phyloP scores from a whole-genome alignment of 2,329 filamentous ascomycete species.

The Neofusicoccum laricinum region DNA sequence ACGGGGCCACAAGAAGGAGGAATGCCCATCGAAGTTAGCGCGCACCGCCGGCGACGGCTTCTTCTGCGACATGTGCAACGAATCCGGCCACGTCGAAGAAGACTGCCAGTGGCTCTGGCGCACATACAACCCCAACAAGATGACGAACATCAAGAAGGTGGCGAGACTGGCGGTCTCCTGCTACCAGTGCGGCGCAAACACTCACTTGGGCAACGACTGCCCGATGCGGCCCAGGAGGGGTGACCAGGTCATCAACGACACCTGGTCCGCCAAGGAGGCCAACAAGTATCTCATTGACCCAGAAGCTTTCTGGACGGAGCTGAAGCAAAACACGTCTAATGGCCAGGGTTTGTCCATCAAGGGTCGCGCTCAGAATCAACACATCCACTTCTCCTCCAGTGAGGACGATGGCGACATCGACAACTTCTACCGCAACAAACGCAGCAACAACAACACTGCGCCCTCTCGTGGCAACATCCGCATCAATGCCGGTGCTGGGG shows the following conservation, averaged over 20 bases:
- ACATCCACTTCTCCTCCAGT: slow-evolving; percentile 2
- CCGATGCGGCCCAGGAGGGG: neutral
- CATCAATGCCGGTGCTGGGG: neutral
- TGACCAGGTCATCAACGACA: neutral
- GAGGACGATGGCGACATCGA: slow-evolving; percentile 7
- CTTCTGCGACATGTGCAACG: slow-evolving; percentile 61
- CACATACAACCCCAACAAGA: slow-evolving; percentile 45
- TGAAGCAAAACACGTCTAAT: neutral
- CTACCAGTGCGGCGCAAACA: slow-evolving; percentile 53
- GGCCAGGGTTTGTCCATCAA: slow-evolving; percentile 19
- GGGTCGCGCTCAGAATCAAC: slow-evolving; percentile 15
- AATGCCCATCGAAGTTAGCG: slow-evolving; percentile 57
- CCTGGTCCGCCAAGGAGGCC: slow-evolving; percentile 19
- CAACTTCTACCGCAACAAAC: slow-evolving; percentile 16
- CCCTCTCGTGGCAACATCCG: slow-evolving; percentile 8
- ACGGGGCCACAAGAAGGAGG: slow-evolving; percentile 54
- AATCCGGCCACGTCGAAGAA: slow-evolving; percentile 56
- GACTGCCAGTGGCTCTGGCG: slow-evolving; percentile 62
- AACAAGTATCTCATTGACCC: slow-evolving; percentile 17
- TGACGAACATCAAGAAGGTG: slow-evolving; percentile 45
- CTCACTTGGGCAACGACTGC: slow-evolving; percentile 60
- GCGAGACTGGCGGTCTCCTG: slow-evolving; percentile 52
- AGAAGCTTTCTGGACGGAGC: neutral
- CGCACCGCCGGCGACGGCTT: slow-evolving; percentile 53
- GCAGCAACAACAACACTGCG: neutral